These are phyloP conservation scores for Cladosporium halotolerans DNA, from an alignment of 2,329 filamentous ascomycete genomes.

Conservation along the genomic window DNA sequence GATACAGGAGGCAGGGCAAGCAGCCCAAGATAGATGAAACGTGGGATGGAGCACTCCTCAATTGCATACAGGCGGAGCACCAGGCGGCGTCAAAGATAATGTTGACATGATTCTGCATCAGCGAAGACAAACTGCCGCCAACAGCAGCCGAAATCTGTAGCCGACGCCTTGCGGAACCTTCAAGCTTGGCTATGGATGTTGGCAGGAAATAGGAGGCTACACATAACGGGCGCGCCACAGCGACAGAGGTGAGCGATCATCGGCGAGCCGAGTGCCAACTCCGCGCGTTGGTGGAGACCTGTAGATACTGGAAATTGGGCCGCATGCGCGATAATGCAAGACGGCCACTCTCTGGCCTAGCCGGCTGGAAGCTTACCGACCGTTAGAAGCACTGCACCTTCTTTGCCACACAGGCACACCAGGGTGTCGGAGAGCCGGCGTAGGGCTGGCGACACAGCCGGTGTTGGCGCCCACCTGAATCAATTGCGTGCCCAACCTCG, in stretches of 20 bases:
- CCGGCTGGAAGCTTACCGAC: background rate
- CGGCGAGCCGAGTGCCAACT: background rate
- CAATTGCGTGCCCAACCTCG: too few species aligned
- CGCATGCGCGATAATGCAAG: slow-evolving; percentile 2
- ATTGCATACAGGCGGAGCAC: too few species aligned
- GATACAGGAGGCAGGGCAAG: too few species aligned
- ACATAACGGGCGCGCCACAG: background rate
- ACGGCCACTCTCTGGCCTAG: background rate
- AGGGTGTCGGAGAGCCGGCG: too few species aligned
- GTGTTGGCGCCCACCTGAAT: too few species aligned
- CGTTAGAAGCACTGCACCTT: background rate
- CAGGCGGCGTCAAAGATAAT: too few species aligned
- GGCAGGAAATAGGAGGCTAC: background rate
- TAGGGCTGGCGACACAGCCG: too few species aligned
- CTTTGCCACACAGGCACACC: background rate
- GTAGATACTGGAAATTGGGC: background rate
- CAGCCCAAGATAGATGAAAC: too few species aligned
- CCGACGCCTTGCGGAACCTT: background rate
- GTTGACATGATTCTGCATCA: too few species aligned
- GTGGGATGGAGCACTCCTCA: too few species aligned
- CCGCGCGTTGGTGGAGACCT: slow-evolving; percentile 4
- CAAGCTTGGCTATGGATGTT: background rate
- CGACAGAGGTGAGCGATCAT: background rate
- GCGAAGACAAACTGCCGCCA: too few species aligned
- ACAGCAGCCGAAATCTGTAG: slow-evolving; percentile 1